Conservation (phyloP, 2,329 filamentous ascomycete species). For the Colletotrichum godetiae region DNA sequence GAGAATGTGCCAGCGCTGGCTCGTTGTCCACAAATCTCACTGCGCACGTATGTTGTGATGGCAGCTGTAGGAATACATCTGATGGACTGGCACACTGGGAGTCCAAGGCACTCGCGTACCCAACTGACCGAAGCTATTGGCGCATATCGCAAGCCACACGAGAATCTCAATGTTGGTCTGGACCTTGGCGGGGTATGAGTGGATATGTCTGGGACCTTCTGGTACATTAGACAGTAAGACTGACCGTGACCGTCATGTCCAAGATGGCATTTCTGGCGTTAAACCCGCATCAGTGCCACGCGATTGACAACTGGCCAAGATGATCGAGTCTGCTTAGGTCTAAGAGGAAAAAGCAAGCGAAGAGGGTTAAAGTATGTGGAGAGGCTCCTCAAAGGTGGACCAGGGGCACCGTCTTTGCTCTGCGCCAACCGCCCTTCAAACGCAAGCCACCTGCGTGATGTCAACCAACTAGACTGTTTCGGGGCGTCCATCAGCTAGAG, state of each 20-base stretch:
- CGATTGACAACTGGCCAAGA: conserved; percentile 9
- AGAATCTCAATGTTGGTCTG: conserved; percentile 10
- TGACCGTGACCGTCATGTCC: background rate
- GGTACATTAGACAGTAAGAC: background rate
- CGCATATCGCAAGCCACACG: conserved; percentile 11
- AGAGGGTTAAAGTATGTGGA: conserved; percentile 18
- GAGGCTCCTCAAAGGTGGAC: background rate
- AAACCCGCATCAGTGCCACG: conserved; percentile 11
- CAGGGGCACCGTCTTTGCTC: conserved; percentile 7
- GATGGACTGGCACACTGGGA: background rate
- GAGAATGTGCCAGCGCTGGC: background rate
- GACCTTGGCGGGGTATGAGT: conserved; percentile 10
- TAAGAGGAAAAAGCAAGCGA: conserved; percentile 28
- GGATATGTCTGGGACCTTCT: background rate
- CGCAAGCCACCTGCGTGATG: conserved; percentile 1
- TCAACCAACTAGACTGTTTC: background rate
- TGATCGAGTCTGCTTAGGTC: conserved; percentile 13
- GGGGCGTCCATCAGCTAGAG: background rate
- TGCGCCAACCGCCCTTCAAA: background rate
- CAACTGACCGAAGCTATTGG: conserved; percentile 7
- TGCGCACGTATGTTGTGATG: background rate
- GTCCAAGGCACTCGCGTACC: background rate
- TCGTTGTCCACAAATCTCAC: background rate
- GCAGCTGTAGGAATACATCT: background rate
- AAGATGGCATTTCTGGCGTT: background rate